Evolutionary conservation across 306 rosid genomes (phyloP).

Genomic region (Myrica gale): DNA sequence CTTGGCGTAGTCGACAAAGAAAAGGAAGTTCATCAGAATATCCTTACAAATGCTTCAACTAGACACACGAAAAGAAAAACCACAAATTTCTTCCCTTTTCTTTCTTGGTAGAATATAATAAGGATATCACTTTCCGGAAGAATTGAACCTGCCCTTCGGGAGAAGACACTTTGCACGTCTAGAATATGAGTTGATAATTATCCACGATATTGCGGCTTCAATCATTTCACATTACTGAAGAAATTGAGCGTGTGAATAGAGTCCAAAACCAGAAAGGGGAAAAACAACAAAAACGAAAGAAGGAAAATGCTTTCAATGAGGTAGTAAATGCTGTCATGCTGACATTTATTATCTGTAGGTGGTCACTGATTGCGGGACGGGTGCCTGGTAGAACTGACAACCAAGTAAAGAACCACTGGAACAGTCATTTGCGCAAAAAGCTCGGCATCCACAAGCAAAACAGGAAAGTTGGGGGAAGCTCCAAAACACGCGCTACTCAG

Average conservation of each 20-base stretch:
- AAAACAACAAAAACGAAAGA: not conserved
- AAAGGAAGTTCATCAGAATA: no score
- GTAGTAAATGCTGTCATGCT: not conserved
- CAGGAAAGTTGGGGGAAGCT: not conserved
- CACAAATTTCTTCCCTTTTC: not conserved
- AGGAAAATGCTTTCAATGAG: not conserved
- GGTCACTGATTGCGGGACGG: slow-evolving; percentile 39
- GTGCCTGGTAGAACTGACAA: slow-evolving; percentile 44
- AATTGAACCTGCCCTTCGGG: not conserved
- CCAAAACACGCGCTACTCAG: not conserved
- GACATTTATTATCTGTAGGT: slow-evolving; percentile 18
- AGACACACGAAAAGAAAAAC: no score
- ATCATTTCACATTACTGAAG: not conserved
- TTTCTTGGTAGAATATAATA: no score
- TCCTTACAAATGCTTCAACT: no score
- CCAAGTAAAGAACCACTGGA: slow-evolving; percentile 40
- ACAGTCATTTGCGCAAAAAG: slow-evolving; percentile 31
- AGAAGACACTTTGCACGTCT: not conserved
- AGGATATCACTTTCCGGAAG: not conserved
- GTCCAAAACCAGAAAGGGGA: not conserved
- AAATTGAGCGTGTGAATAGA: not conserved
- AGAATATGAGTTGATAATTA: not conserved
- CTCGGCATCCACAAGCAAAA: slow-evolving; percentile 24
- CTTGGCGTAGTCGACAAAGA: no score
- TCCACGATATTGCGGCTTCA: not conserved